Conservation (phyloP, 1,139 yeast species). For the Pichia sp. region DNA sequence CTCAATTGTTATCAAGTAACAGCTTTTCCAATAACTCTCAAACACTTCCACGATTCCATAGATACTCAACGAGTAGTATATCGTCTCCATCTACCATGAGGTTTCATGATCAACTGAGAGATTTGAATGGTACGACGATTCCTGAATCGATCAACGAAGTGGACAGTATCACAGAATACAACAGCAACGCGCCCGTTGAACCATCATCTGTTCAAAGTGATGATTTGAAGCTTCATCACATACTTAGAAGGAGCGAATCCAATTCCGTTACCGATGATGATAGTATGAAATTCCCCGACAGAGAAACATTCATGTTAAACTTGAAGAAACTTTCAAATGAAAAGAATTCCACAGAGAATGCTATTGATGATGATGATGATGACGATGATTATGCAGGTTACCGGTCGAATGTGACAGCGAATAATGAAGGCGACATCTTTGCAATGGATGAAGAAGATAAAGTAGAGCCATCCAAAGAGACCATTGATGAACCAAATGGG, state of each 20-base stretch:
- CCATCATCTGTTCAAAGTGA: conserved; percentile 19
- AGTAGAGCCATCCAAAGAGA: neutral
- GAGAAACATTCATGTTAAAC: conserved; percentile 12
- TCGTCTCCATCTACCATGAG: conserved; percentile 6
- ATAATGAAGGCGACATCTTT: conserved; percentile 7
- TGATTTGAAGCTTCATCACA: conserved; percentile 16
- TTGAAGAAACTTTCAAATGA: conserved; percentile 8
- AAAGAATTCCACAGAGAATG: conserved; percentile 14
- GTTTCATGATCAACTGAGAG: neutral
- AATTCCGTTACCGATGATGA: conserved; percentile 20
- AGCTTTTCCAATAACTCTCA: no score
- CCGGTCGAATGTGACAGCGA: neutral
- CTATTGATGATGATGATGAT: conserved; percentile 20
- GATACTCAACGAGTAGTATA: conserved; percentile 24
- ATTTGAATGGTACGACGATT: neutral
- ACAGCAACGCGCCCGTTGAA: conserved; percentile 4
- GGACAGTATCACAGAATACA: neutral
- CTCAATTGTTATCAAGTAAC: no score
- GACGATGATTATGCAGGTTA: no score
- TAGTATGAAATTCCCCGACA: conserved; percentile 22
- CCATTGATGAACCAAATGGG: neutral
- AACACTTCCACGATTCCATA: conserved; percentile 12
- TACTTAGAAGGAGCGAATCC: conserved; percentile 7
- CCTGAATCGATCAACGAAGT: conserved; percentile 1
- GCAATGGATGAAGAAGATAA: conserved; percentile 11